Base-by-base conservation (phyloP, 257 asterid genomes). In the Perilla frutescens region DNA sequence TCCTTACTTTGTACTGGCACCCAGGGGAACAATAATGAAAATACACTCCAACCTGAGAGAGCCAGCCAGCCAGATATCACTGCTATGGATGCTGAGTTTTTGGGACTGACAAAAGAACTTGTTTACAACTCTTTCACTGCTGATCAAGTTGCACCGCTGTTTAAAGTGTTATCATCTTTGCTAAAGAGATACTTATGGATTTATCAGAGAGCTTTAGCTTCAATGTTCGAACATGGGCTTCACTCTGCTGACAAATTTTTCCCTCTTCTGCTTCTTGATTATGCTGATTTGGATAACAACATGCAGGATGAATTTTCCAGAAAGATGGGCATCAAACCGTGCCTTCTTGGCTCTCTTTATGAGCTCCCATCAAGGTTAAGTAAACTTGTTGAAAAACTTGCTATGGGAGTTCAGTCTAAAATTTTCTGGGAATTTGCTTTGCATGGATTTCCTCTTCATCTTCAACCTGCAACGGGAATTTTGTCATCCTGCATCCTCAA, bases 361-460 rank as follows among this genome's bases (percentile, higher is more conserved):
- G 93, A 87, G 75, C 86, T 93, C 65, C 77, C 95, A 43, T 64
- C 74, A 43, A 85, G 80, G 84, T 68, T 83, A 74, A 80, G 75
- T 65, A 83, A 79, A 77, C 79, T 79, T 66, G 54, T 89, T 68
- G 94, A 86, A 57, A 90, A 82, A 76, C 66, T 87, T 76, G 81
- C 90, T 79, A 54, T 78, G 57, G 99, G 93, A 32, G 65, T 81
- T 79, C 91, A 84, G 62, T 81, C 90, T 32, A 84, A 87, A 77
- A 76, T 87, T 56, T 81, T 90, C 72, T 95, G 96, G 98, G 89
- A 89, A 80, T 72, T 88, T 74, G 79, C 72, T 15, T 77, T 92
- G 84, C 97, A 90, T 85, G 99, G 99, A 15, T 87, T 95, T 80
- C 96, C 99, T 11, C 86, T 89, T 70, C 79, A 83, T 79, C 71